phyloP scores from a whole-genome alignment of 1,284 basidiomycete genomes.

The Macrocystidia cucumis region DNA sequence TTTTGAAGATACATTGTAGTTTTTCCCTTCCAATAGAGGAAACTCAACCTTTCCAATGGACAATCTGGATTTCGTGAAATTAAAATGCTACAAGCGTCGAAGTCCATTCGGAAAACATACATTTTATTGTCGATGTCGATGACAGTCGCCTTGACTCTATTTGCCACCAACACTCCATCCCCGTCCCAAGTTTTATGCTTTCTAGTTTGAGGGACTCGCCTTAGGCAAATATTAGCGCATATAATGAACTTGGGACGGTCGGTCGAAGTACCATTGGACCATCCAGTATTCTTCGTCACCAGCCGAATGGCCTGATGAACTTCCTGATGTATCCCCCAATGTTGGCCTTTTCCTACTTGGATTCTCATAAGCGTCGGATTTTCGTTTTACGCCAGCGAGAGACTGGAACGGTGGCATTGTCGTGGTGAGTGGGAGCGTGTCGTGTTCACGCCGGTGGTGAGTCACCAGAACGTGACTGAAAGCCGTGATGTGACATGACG shows the following conservation, averaged over 20 bases:
- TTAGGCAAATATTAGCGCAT: slow-evolving; percentile 16
- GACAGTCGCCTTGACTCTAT: slow-evolving; percentile 38
- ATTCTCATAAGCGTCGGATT: slow-evolving; percentile 16
- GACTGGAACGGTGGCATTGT: slow-evolving; percentile 29
- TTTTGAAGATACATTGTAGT: slow-evolving; percentile 56
- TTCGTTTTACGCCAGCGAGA: slow-evolving; percentile 19
- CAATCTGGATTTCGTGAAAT: slow-evolving; percentile 21
- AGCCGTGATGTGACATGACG: slow-evolving; percentile 9
- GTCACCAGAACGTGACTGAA: neutral
- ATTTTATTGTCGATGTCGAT: slow-evolving; percentile 55
- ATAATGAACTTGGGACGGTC: neutral
- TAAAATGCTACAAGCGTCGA: slow-evolving; percentile 8
- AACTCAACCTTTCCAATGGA: slow-evolving; percentile 31
- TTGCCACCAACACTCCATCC: slow-evolving; percentile 60
- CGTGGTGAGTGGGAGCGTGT: slow-evolving; percentile 1
- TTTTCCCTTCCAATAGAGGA: slow-evolving; percentile 39
- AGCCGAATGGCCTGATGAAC: slow-evolving; percentile 1
- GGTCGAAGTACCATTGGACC: slow-evolving; percentile 54
- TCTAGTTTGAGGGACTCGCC: slow-evolving; percentile 72
- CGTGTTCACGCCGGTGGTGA: neutral
- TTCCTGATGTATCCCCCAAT: slow-evolving; percentile 5
- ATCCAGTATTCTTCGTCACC: slow-evolving; percentile 48
- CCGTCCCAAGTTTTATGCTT: slow-evolving; percentile 96
- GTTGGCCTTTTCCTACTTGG: slow-evolving; percentile 21
- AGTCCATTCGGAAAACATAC: slow-evolving; percentile 25